These are phyloP conservation scores for Colletotrichum orchidophilum DNA, from an alignment of 2,329 filamentous ascomycete genomes.

Conservation along the genomic window DNA sequence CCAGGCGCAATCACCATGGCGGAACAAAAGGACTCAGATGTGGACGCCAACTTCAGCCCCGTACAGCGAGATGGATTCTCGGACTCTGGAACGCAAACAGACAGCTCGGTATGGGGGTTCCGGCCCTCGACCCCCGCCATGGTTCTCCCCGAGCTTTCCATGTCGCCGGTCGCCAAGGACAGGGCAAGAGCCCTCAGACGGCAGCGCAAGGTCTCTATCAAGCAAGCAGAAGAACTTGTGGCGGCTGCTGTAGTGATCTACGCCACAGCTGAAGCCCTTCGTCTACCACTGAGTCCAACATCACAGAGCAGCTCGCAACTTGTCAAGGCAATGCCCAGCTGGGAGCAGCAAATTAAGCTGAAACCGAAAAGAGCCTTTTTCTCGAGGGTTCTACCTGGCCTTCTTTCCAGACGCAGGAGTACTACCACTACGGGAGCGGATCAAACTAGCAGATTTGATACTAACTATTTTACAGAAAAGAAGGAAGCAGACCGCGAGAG, in stretches of 20 bases:
- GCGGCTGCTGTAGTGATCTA: conserved; percentile 65
- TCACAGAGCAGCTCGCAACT: conserved; percentile 33
- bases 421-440: conserved; percentile 46
- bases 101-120: conserved; percentile 41
- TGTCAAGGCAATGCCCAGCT: conserved; percentile 39
- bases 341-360: conserved; percentile 39
- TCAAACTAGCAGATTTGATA: conserved; percentile 56
- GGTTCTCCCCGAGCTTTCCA: conserved; percentile 53
- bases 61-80: conserved; percentile 10
- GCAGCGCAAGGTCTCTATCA: conserved; percentile 55
- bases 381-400: conserved; percentile 42
- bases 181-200: conserved; percentile 55
- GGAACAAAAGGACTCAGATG: conserved; percentile 5
- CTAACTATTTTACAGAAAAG: conserved; percentile 67
- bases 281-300: conserved; percentile 48
- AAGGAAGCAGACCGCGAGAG: conserved; percentile 59
- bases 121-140: conserved; percentile 59
- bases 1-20: neutral
- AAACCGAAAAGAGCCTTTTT: conserved; percentile 42
- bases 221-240: conserved; percentile 60
- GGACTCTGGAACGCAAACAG: conserved; percentile 32
- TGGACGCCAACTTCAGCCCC: conserved; percentile 12
- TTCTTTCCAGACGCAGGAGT: conserved; percentile 41
- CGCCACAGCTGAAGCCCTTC: conserved; percentile 59
- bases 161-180: conserved; percentile 50